Conservation (phyloP, 805 yeast genomes). For the Lachancea quebecensis region DNA sequence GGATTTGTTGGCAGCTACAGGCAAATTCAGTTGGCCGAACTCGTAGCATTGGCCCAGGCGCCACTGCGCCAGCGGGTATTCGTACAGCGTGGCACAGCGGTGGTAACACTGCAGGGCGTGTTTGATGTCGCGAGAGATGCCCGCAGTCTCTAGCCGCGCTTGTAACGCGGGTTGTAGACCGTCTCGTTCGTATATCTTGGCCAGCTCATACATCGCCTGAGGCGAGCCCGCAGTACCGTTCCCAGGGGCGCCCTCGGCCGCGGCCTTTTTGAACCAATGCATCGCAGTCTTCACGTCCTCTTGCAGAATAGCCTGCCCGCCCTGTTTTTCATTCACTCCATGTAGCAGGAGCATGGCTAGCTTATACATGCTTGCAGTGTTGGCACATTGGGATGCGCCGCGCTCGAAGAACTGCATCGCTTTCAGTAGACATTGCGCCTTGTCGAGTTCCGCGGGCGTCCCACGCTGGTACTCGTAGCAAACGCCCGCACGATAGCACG, state of each 20-base stretch:
- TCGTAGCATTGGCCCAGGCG: conserved; percentile 68
- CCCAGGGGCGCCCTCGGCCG: conserved; percentile 22
- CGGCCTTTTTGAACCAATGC: conserved; percentile 46
- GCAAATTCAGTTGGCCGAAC: conserved; percentile 51
- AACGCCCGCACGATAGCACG: conserved; percentile 64
- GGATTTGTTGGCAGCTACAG: conserved; percentile 48
- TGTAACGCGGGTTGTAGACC: conserved; percentile 24
- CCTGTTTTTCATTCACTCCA: conserved; percentile 36
- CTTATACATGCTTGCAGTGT: conserved; percentile 61
- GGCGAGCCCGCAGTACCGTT: conserved; percentile 36
- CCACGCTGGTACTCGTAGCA: conserved; percentile 48
- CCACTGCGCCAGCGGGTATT: conserved; percentile 62
- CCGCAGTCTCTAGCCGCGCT: conserved; percentile 11
- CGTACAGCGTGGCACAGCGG: conserved; percentile 49
- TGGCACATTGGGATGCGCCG: conserved; percentile 58
- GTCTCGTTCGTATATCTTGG: conserved; percentile 45
- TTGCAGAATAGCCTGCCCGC: background rate
- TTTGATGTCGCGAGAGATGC: conserved; percentile 26
- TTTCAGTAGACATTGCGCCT: conserved; percentile 32
- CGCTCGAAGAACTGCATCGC: conserved; percentile 49
- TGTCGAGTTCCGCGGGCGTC: conserved; percentile 45
- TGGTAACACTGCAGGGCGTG: conserved; percentile 47
- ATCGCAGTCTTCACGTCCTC: conserved; percentile 37
- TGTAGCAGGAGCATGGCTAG: conserved; percentile 57
- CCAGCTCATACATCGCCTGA: conserved; percentile 54